These are phyloP conservation scores for Grammothele lineata DNA, from an alignment of 768 basidiomycete genomes.

Conservation along the genomic window DNA sequence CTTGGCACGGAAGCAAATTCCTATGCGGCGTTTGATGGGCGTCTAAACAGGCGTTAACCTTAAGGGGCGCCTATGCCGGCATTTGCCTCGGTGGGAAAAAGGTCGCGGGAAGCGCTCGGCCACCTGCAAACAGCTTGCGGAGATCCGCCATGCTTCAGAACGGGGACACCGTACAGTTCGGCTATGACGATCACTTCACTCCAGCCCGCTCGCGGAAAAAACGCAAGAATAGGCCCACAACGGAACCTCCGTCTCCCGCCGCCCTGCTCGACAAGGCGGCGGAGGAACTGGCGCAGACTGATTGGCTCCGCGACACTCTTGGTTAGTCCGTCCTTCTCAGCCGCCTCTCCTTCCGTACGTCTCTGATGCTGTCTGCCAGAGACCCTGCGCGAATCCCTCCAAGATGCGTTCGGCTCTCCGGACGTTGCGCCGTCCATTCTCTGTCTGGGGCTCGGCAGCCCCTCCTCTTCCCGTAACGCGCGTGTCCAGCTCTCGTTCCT, in stretches of 20 bases:
- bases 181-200: conserved; percentile 49
- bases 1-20: too few relatives aligned
- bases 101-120: too few relatives aligned
- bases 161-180: conserved; percentile 22
- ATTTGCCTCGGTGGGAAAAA: too few relatives aligned
- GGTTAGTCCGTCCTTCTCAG: conserved; percentile 37
- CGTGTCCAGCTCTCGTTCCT: conserved; percentile 69
- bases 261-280: conserved; percentile 38
- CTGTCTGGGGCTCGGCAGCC: conserved; percentile 75
- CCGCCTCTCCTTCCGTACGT: conserved; percentile 9
- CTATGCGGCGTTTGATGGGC: too few relatives aligned
- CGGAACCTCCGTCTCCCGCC: conserved; percentile 31
- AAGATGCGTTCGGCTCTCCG: conserved; percentile 12
- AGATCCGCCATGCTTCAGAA: too few relatives aligned
- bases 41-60: too few relatives aligned
- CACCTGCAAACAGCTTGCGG: too few relatives aligned
- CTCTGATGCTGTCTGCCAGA: conserved; percentile 11
- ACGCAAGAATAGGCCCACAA: conserved; percentile 36
- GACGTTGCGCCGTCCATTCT: conserved; percentile 35
- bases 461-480: conserved; percentile 54
- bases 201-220: conserved; percentile 50
- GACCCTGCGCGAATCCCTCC: conserved; percentile 22
- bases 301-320: conserved; percentile 54
- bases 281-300: conserved; percentile 43
- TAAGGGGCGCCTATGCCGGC: too few relatives aligned